Evolutionary conservation across 495 filamentous ascomycete species (phyloP), one percentile per base, ranked within the genome.

Genomic region (Penicillium nucicola): DNA sequence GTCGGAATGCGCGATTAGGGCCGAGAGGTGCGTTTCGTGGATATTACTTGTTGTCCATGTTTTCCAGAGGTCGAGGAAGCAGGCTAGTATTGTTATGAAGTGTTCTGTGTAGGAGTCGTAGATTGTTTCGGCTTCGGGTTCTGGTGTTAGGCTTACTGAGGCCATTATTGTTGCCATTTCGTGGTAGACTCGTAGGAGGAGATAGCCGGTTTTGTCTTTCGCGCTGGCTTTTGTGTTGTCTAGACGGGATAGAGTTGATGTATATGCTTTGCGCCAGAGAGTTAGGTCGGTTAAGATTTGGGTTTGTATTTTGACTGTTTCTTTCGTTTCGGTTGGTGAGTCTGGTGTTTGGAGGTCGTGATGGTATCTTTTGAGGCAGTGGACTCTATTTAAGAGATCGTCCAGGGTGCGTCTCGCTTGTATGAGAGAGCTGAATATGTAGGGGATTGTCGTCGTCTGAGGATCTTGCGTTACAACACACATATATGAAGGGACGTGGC

Each of bases 141-240:
- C 42, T 1, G 45, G 58, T 2, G 25, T 28, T 9, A 79, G 56
- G 39, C 69, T 71, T 0, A 71, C 74, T 15, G 62, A 61, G 5
- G 53, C 45, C 67, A 79, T 79, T 47, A 83, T 74, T 13, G 45
- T 61, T 0, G 71, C 68, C 72, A 82, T 76, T 41, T 56, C 64
- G 53, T 78, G 65, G 51, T 78, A 76, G 5, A 67, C 23, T 9
- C 45, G 56, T 10, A 82, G 64, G n/a, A 82, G 44, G 1, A 50
- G 36, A 28, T 46, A 71, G 23, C 54, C 51, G 19, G 41, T 31
- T 34, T 52, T 44, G 19, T 55, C 43, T 30, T 20, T 40, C 14
- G 70, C 9, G 23, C 33, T 20, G 8, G 18, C 23, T 9, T 31
- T 17, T 23, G 45, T 40, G 19, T 23, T 13, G 7, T 53, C 30